Base-by-base conservation (phyloP, 257 asterid species). In the Salvia splendens region DNA sequence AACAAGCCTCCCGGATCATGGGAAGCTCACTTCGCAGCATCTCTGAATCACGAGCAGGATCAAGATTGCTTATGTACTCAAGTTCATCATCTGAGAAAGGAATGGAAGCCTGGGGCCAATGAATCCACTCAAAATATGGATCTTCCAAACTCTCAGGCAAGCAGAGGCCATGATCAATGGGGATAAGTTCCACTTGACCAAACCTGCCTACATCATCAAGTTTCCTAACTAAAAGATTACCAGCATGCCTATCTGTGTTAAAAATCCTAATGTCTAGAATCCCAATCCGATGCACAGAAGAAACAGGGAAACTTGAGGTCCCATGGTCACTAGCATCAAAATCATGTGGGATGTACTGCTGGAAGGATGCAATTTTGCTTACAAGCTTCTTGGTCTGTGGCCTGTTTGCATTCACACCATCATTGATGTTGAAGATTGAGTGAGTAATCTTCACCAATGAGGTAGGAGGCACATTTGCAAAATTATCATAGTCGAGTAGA, bases 31-130 rank as follows among this genome's bases (percentile, higher is more conserved):
- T 62, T 54, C 83, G 81, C 33, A 93, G 71, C 99, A 93, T 90
- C 51, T 81, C 92, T 42, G 91, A 75, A 51, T 90, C 99, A 28
- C 75, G 75, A 65, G 65, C 38, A n/a, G 97, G 95, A 76, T 93
- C 95, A 12, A 93, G 95, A 10, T 79, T 83, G 11, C 67, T 58
- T 46, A 93, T 90, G 72, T 90, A 93, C 81, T 84, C 90, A 12
- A 93, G 96, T 68, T 93, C 99, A 20, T 90, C 97, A 1, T 88
- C 97, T 10, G 97, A 86, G 78, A 93, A 93, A 1, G 99, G 99
- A 62, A 90, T 82, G 17, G 99, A 88, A n/a, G 99, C 92, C 82
- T 93, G 99, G 12, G 97, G 97, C 99, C 99, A 93, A 75, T 93
- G 97, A 36, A 89, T 92, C 98, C 98, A 92, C 78, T 92, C 98